Evolutionary conservation across 2,329 filamentous ascomycete genomes (phyloP), one percentile per base, ranked within the genome.

Genomic region (Pleoardoris graminearum): DNA sequence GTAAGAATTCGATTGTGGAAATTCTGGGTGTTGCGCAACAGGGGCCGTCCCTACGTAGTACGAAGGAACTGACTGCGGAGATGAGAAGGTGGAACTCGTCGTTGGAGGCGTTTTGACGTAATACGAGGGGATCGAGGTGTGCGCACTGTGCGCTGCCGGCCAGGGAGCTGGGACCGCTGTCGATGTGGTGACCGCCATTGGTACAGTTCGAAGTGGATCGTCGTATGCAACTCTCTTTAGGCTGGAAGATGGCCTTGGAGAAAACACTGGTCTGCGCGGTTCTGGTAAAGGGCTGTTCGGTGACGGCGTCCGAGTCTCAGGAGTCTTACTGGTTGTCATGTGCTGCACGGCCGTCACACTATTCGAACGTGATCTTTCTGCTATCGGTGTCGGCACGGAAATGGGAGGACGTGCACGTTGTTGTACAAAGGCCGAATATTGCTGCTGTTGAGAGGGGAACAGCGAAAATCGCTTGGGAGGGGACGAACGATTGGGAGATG

Each of bases 21-120:
- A 51, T 14, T 29, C 10, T 10, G 19, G 27, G n/a, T 33, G 35
- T 37, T 53, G 48, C 4, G 30, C 33, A 30, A 42, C 37, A 2
- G 49, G 43, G 45, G 37, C 32, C 25, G 38, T 53, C n/a, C 30
- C 19, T 8, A 47, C 32, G 27, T 49, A 48, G 21, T 50, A 50
- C 19, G 51, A 49, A 1, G 50, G 48, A 6, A 51, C 29, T 8
- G 53, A 30, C 16, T 48, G 44, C 27, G 37, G 50, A 21, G 50
- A 47, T 38, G 50, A 48, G 29, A 51, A 51, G 10, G 35, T 47
- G 5, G 59, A 47, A 3, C 36, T 35, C 4, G 42, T 23, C 5
- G 46, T 51, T 10, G 55, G 48, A 25, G 56, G 51, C 5, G 56
- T 52, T 30, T 21, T 42, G 35, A 51, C 29, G 30, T 58, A 51